Evolutionary conservation across 2,329 filamentous ascomycete genomes (phyloP).

Genomic region (Escovopsis sp.): DNA sequence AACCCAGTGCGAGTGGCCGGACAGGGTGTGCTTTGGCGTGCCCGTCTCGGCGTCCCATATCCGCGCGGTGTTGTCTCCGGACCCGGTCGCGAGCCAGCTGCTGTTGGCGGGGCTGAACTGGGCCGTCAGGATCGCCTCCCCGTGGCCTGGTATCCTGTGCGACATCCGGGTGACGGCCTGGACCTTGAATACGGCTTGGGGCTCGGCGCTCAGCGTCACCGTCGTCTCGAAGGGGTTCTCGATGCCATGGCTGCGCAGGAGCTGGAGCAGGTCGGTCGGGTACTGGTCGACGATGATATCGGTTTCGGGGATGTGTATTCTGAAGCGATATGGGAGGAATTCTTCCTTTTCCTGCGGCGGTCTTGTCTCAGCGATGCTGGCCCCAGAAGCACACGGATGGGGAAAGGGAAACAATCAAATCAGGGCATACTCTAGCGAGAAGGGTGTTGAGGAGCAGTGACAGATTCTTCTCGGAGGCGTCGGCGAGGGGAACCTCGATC

Average conservation of each 20-base stretch:
- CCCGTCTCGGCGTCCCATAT: conserved; percentile 95
- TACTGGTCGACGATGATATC: conserved; percentile 41
- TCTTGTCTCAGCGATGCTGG: background rate
- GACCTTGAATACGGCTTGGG: conserved; percentile 87
- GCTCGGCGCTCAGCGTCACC: conserved; percentile 45
- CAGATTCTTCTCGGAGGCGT: conserved; percentile 79
- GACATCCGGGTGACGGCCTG: conserved; percentile 84
- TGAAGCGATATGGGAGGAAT: conserved; percentile 46
- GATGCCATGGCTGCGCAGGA: conserved; percentile 41
- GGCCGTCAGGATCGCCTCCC: conserved; percentile 73
- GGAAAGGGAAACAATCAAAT: background rate
- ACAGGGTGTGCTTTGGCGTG: conserved; percentile 71
- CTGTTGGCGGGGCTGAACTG: conserved; percentile 74
- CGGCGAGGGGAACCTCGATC: conserved; percentile 61
- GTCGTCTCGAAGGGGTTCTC: conserved; percentile 43
- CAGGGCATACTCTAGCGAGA: conserved; percentile 47
- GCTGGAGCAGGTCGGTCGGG: conserved; percentile 37
- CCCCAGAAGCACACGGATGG: background rate
- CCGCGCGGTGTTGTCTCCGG: conserved; percentile 78
- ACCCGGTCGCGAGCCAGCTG: conserved; percentile 69
- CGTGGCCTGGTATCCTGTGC: conserved; percentile 78
- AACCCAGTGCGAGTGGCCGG: conserved; percentile 83
- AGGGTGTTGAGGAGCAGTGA: conserved; percentile 77
- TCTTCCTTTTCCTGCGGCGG: conserved; percentile 35
- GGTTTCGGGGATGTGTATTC: conserved; percentile 40